phyloP scores from a whole-genome alignment of 306 rosid species.

The Lupinus albus region DNA sequence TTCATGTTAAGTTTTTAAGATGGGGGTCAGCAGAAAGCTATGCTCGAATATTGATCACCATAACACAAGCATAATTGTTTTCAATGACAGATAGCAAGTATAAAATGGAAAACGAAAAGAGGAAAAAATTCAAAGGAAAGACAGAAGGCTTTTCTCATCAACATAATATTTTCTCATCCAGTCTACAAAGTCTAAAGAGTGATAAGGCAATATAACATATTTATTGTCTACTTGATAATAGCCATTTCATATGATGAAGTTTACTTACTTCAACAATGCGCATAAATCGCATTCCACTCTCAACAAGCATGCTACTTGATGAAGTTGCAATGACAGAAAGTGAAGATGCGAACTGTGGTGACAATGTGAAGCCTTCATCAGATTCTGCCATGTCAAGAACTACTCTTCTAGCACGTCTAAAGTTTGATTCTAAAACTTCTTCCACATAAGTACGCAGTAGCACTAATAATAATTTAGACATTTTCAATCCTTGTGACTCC shows the following conservation, averaged over 20 bases:
- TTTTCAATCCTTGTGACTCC: conserved; percentile 83
- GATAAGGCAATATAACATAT: conserved; percentile 16
- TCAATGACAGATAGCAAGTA: conserved; percentile 1
- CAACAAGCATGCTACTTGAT: conserved; percentile 64
- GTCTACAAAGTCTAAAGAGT: conserved; percentile 14
- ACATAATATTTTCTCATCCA: background rate
- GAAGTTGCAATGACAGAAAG: conserved; percentile 71
- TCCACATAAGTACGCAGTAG: conserved; percentile 85
- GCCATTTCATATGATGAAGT: conserved; percentile 33
- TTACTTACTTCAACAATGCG: conserved; percentile 75
- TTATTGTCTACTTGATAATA: conserved; percentile 31
- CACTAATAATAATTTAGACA: conserved; percentile 83
- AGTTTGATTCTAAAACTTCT: conserved; percentile 89
- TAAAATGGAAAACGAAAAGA: background rate
- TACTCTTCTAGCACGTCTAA: conserved; percentile 80
- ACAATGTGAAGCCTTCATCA: conserved; percentile 59
- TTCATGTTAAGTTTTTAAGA: conserved; percentile 1
- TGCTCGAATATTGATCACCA: conserved; percentile 5
- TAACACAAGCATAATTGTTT: conserved; percentile 24
- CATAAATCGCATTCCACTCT: conserved; percentile 87
- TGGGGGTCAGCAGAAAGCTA: conserved; percentile 16
- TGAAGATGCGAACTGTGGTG: conserved; percentile 69
- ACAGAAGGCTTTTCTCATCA: conserved; percentile 6
- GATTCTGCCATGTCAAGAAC: conserved; percentile 78
- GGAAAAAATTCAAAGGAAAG: background rate